Evolutionary conservation across 2,329 filamentous ascomycete species (phyloP), one percentile per base, ranked within the genome.

Genomic region (Coniochaeta hoffmannii): DNA sequence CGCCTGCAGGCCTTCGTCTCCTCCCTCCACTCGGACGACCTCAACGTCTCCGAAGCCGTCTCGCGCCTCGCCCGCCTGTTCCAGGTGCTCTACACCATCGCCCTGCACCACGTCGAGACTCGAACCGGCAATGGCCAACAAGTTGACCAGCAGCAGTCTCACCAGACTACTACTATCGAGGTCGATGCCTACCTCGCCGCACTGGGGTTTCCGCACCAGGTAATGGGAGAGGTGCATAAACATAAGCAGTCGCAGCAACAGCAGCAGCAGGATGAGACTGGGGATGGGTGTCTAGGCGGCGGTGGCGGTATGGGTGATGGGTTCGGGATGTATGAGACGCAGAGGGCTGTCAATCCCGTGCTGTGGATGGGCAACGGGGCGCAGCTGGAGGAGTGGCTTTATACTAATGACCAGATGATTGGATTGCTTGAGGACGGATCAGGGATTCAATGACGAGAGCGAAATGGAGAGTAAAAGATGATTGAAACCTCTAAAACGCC

Each of bases 51-150:
- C 1, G 79, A 85, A 62, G 78, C 80, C 2, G 76, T 83, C 24
- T 75, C 79, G 26, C 83, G 82, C 62, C 71, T 88, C 12, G 79
- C 83, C 62, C 78, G 76, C n/a, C 74, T 88, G 28, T 86, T 80
- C 60, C 75, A 78, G 35, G 76, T 86, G 24, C 82, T 87, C 64
- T 76, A 77, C 57, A 80, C 80, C 55, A 80, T 87, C 6, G 82
- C 84, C 8, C 73, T 73, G 44, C 69, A 86, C 3, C 87, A 87
- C 60, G 72, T 86, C 7, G 79, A 86, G 62, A 78, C 82, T 32
- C 30, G 30, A 32, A 32, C 30, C 30, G 30, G 30, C 30, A 32
- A 7, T 32, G 14, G 85, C 81, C 59, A 75, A 80, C 50, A 76
- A 83, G 2, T 75, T 86, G 52, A 76, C 79, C 59, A 81, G 74